These are phyloP conservation scores for Phlyctochytrium bullatum DNA, from an alignment of 192 early-diverging fungal species.

Conservation along the genomic window DNA sequence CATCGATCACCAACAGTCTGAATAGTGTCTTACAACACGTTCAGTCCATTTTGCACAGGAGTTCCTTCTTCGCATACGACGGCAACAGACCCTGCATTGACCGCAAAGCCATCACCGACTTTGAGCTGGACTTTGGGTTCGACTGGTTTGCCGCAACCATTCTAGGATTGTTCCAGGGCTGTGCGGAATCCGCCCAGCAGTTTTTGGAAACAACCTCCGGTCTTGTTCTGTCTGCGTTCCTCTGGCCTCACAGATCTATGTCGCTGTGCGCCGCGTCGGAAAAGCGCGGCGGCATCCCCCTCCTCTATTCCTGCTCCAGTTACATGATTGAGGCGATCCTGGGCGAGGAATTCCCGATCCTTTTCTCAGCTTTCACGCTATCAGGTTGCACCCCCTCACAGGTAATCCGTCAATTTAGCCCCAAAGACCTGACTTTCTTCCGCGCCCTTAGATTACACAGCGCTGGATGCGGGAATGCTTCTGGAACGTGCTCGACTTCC, in stretches of 20 bases:
- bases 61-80: constrained; percentile 2
- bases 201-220: constrained; percentile 17
- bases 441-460: constrained; percentile 36
- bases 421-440: neutral
- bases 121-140: constrained; percentile 14
- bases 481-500: constrained; percentile 48
- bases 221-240: constrained; percentile 25
- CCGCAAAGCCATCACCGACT: constrained; percentile 4
- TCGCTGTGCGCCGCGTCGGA: neutral
- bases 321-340: constrained; percentile 44
- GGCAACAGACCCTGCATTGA: neutral
- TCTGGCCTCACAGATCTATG: constrained; percentile 29
- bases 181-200: constrained; percentile 4
- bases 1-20: too few species aligned
- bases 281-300: constrained; percentile 19
- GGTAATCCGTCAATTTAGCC: constrained; percentile 17
- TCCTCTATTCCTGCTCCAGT: constrained; percentile 35
- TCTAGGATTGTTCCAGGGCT: constrained; percentile 30
- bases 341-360: constrained; percentile 38
- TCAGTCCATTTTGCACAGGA: too few species aligned
- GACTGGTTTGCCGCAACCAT: constrained; percentile 48
- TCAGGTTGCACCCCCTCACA: constrained; percentile 52
- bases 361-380: constrained; percentile 48
- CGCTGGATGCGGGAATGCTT: constrained; percentile 52
- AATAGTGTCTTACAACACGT: too few species aligned